These are phyloP conservation scores for Malus fusca DNA, from an alignment of 306 rosid genomes.

Conservation along the genomic window DNA sequence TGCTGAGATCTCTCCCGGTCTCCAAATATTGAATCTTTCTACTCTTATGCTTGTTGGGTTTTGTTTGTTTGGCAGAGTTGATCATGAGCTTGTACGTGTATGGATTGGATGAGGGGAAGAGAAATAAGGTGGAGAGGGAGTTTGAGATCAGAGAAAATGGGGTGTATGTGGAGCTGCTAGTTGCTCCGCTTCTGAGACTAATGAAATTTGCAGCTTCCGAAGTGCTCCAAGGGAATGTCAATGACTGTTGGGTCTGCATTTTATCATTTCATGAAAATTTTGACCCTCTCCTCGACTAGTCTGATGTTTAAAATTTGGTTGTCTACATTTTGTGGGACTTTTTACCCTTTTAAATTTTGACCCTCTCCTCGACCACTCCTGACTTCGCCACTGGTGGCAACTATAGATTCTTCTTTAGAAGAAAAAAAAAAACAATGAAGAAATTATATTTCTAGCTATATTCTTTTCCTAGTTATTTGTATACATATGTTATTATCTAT, in stretches of 20 bases:
- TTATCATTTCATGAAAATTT: conserved; percentile 46
- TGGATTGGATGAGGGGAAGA: conserved; percentile 29
- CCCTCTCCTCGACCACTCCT: no score
- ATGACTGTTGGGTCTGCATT: conserved; percentile 65
- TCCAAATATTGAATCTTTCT: neutral
- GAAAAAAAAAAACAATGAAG: no score
- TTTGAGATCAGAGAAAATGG: conserved; percentile 38
- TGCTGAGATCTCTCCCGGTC: conserved; percentile 35
- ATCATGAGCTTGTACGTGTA: conserved; percentile 66
- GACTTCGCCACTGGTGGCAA: no score
- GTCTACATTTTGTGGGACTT: no score
- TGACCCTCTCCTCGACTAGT: no score
- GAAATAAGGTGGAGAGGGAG: conserved; percentile 51
- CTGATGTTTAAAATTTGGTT: no score
- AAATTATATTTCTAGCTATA: no score
- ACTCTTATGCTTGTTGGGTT: neutral
- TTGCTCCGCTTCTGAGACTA: conserved; percentile 37
- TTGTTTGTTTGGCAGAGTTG: conserved; percentile 34
- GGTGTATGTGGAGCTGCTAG: conserved; percentile 46
- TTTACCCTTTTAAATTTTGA: no score
- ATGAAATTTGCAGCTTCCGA: conserved; percentile 20
- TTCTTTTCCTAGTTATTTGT: no score
- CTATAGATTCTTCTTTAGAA: no score
- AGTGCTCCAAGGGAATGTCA: conserved; percentile 37
- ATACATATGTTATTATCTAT: no score